These are phyloP conservation scores for Calocybe cyanea DNA, from an alignment of 768 basidiomycete species.

Conservation along the genomic window DNA sequence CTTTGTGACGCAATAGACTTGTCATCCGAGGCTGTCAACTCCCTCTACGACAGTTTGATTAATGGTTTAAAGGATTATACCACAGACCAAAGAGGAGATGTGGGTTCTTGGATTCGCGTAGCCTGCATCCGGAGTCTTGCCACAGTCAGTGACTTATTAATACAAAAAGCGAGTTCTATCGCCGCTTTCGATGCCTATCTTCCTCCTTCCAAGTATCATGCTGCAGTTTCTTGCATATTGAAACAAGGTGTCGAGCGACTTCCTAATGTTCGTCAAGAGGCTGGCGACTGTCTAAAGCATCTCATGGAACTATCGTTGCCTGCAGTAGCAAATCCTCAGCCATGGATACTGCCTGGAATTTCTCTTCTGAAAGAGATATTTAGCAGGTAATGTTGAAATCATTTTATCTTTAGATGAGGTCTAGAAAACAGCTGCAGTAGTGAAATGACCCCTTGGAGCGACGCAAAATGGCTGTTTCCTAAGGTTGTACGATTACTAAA, in stretches of 20 bases:
- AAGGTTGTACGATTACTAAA: conserved; percentile 63
- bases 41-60: conserved; percentile 55
- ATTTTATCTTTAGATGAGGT: conserved; percentile 3
- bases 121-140: conserved; percentile 69
- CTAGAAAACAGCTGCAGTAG: conserved; percentile 24
- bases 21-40: conserved; percentile 37
- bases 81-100: conserved; percentile 91
- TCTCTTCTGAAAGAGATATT: conserved; percentile 52
- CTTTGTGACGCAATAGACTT: conserved; percentile 38
- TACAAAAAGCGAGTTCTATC: conserved; percentile 38
- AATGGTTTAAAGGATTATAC: conserved; percentile 87
- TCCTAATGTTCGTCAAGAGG: conserved; percentile 83
- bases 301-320: conserved; percentile 49
- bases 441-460: conserved; percentile 56
- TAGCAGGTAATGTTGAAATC: conserved; percentile 35
- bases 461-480: conserved; percentile 73
- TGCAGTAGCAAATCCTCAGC: conserved; percentile 29
- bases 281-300: conserved; percentile 57
- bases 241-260: conserved; percentile 91
- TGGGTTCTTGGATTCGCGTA: conserved; percentile 93
- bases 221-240: conserved; percentile 61
- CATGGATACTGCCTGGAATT: conserved; percentile 52
- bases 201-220: conserved; percentile 53
- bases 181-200: conserved; percentile 55
- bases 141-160: conserved; percentile 46